Conservation (phyloP, 805 yeast genomes). For the Brettanomyces bruxellensis region DNA sequence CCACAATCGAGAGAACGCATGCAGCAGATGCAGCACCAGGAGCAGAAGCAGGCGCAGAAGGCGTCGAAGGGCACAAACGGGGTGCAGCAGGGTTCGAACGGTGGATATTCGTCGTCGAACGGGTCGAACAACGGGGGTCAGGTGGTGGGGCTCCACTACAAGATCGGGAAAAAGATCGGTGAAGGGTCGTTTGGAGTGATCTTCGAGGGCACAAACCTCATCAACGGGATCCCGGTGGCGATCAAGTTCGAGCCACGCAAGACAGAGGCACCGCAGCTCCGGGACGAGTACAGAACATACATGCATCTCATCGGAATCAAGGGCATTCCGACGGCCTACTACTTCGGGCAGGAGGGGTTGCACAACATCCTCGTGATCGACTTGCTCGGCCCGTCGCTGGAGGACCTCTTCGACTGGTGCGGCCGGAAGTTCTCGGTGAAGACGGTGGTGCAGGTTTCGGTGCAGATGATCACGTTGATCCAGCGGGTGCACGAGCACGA, state of each 20-base stretch:
- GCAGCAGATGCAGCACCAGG: neutral
- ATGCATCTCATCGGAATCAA: constrained; percentile 70
- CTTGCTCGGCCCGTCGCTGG: constrained; percentile 89
- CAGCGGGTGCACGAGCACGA: constrained; percentile 84
- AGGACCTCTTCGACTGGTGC: constrained; percentile 98
- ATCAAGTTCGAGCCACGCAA: constrained; percentile 96
- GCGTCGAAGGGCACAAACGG: neutral
- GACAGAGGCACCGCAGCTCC: constrained; percentile 92
- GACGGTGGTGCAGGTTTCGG: constrained; percentile 89
- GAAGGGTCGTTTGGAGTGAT: constrained; percentile 98
- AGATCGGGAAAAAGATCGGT: constrained; percentile 95
- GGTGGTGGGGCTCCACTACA: constrained; percentile 90
- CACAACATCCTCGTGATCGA: constrained; percentile 94
- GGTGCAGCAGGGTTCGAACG: constrained; percentile 2
- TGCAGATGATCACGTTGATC: constrained; percentile 85
- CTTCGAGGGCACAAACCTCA: constrained; percentile 88
- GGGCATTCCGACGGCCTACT: constrained; percentile 95
- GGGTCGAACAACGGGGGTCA: constrained; percentile 33
- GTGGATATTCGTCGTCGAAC: constrained; percentile 6
- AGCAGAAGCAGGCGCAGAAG: neutral
- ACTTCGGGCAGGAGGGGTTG: constrained; percentile 96
- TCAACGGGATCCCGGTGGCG: constrained; percentile 90
- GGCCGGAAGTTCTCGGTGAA: constrained; percentile 81
- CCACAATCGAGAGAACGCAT: neutral
- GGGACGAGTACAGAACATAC: constrained; percentile 96